phyloP scores from a whole-genome alignment of 805 yeast genomes.

The Starmerella gropengiesseri region DNA sequence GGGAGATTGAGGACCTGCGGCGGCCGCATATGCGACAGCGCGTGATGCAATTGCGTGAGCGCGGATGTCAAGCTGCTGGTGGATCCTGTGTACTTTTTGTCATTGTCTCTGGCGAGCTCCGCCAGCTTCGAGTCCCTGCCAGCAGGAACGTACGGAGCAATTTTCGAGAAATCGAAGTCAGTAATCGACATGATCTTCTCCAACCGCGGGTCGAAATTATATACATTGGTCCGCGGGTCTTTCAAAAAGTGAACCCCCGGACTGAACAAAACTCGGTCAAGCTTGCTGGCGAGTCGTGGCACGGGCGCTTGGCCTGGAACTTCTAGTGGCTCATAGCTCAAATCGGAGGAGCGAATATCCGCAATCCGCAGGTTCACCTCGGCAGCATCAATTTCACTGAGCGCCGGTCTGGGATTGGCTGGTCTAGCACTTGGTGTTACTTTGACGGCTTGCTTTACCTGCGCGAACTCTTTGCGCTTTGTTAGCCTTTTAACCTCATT shows the following conservation, averaged over 20 bases:
- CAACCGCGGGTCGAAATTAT: slow-evolving; percentile 55
- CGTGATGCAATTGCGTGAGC: slow-evolving; percentile 61
- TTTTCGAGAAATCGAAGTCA: slow-evolving; percentile 51
- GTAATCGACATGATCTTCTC: slow-evolving; percentile 49
- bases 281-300: slow-evolving; percentile 53
- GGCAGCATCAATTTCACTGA: neutral
- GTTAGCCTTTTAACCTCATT: slow-evolving; percentile 7
- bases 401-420: neutral
- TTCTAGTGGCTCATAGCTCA: slow-evolving; percentile 16
- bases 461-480: neutral
- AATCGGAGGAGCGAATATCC: slow-evolving; percentile 1
- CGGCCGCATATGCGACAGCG: slow-evolving; percentile 52
- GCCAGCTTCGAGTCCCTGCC: slow-evolving; percentile 50
- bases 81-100: slow-evolving; percentile 50
- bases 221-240: slow-evolving; percentile 67
- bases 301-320: slow-evolving; percentile 29
- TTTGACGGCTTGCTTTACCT: neutral
- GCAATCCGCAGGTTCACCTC: neutral
- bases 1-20: slow-evolving; percentile 40
- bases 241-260: slow-evolving; percentile 71
- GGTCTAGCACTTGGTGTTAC: neutral
- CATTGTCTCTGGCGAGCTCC: slow-evolving; percentile 35
- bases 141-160: slow-evolving; percentile 53
- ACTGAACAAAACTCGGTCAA: slow-evolving; percentile 62
- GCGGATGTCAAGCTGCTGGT: slow-evolving; percentile 80